Evolutionary conservation across 2,329 filamentous ascomycete genomes (phyloP).

Genomic region (Sclerotinia minor): DNA sequence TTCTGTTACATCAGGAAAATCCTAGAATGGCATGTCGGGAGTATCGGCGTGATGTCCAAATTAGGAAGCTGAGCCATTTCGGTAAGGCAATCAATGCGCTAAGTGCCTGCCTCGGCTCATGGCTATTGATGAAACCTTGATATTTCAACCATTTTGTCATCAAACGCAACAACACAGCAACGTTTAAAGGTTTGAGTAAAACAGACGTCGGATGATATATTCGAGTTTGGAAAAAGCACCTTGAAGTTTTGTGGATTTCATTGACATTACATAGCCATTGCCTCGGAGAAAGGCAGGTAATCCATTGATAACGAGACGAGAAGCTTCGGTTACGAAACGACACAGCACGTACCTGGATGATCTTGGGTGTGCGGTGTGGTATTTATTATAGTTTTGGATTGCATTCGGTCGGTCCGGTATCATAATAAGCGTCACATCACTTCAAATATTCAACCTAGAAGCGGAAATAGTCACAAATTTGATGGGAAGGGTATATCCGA

Average conservation of each 20-base stretch:
- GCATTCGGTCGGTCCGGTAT: conserved; percentile 4
- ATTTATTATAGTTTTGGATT: conserved; percentile 5
- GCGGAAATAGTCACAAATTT: conserved; percentile 1
- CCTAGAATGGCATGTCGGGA: conserved; percentile 1
- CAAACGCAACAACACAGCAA: conserved; percentile 4
- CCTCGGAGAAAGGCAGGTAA: conserved; percentile 12
- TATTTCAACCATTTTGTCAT: conserved; percentile 9
- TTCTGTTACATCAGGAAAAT: conserved; percentile 8
- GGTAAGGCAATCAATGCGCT: not conserved
- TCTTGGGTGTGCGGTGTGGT: conserved; percentile 6
- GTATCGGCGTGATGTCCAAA: conserved; percentile 7
- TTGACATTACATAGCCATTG: conserved; percentile 8
- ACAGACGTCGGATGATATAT: conserved; percentile 12
- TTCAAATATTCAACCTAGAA: conserved; percentile 4
- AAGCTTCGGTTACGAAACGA: conserved; percentile 4
- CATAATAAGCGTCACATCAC: conserved; percentile 10
- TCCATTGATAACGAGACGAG: conserved; percentile 2
- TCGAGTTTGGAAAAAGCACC: conserved; percentile 15
- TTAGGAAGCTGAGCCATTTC: conserved; percentile 12
- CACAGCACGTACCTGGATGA: not conserved
- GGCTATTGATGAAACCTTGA: not conserved
- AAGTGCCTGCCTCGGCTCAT: conserved; percentile 18
- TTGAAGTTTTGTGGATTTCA: conserved; percentile 19
- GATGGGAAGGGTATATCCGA: not conserved
- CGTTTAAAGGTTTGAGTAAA: conserved; percentile 4